These are phyloP conservation scores for Ophiostoma piceae DNA, from an alignment of 2,329 filamentous ascomycete species.

Conservation along the genomic window DNA sequence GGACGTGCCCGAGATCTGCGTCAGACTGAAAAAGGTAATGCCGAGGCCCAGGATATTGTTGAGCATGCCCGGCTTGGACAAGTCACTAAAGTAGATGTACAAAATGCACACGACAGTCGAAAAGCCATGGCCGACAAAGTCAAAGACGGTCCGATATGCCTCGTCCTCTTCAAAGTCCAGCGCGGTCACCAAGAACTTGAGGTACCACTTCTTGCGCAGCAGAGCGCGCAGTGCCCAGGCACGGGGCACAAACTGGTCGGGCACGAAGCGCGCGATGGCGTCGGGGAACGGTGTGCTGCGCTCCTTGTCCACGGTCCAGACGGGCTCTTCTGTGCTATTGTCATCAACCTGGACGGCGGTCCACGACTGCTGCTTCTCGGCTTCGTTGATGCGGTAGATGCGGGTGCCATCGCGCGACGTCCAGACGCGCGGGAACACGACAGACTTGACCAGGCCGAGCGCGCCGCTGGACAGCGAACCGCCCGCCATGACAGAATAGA, in stretches of 20 bases:
- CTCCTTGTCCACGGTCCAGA: slow-evolving; percentile 29
- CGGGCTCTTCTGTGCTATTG: slow-evolving; percentile 20
- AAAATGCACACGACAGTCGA: slow-evolving; percentile 39
- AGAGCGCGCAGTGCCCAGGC: slow-evolving; percentile 51
- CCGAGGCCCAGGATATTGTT: slow-evolving; percentile 59
- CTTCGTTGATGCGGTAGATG: slow-evolving; percentile 45
- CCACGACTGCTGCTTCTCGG: slow-evolving; percentile 36
- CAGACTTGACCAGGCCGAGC: slow-evolving; percentile 57
- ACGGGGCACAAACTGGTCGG: slow-evolving; percentile 28
- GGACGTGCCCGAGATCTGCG: slow-evolving; percentile 72
- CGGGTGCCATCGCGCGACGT: slow-evolving; percentile 37
- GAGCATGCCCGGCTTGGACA: slow-evolving; percentile 48
- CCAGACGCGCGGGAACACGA: slow-evolving; percentile 72
- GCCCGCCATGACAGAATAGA: slow-evolving; percentile 72
- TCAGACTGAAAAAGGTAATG: neutral
- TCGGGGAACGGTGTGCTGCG: slow-evolving; percentile 40
- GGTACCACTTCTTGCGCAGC: slow-evolving; percentile 48
- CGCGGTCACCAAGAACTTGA: slow-evolving; percentile 36
- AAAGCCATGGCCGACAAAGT: neutral
- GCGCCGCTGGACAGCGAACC: slow-evolving; percentile 67
- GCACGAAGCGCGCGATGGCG: slow-evolving; percentile 34
- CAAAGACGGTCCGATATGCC: neutral
- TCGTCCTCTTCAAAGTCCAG: neutral
- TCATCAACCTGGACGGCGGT: slow-evolving; percentile 25
- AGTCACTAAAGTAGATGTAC: slow-evolving; percentile 49